Base-by-base conservation (phyloP, 169 alveolate species). In the Plasmodium gallinaceum region DNA sequence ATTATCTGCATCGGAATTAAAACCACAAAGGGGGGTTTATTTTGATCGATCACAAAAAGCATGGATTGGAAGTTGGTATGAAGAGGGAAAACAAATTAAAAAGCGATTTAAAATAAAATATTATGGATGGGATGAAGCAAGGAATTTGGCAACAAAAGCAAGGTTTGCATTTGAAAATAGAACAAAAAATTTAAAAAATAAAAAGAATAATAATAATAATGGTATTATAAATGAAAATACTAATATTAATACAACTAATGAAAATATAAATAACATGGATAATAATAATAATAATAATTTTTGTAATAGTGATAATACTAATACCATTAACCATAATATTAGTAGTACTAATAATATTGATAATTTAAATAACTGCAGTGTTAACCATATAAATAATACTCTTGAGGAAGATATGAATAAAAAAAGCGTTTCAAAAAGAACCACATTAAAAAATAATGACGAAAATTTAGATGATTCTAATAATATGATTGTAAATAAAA, bases 1-100 rank as follows among this genome's bases (percentile, higher is more conserved):
- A 32, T 58, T 70, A 22, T 16, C 75, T 0, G 57, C 70, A 7
- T 46, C 86, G 0, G 92, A 86, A 14, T 20, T 86, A 51, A 86
- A 86, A 39, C 92, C 92, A 7, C 92, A 86, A 43, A 86, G 87
- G 60, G 92, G 92, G 26, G 92, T 86, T 45, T 86, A 86, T 54
- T 86, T 86, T 64, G 92, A 86, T 22, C 61, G 68, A 58, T 86
- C 88, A 0, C 92, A 86, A 42, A 86, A 86, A 20, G 92, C 92
- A 16, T 86, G 92, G 92, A 86, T 86, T 14, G 92, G 92, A 1
- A 86, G 92, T 9, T 86, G 92, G 92, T 86, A 86, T 60, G 92
- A 86, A 52, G 92, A 86, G 32, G 92, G 92, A 0, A 86, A 86
- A 52, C 92, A 86, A 71, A 86, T 86, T 9, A 86, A 86, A 22